phyloP scores from a whole-genome alignment of 1,139 yeast species.

The Tardiomyces digboiensis region DNA sequence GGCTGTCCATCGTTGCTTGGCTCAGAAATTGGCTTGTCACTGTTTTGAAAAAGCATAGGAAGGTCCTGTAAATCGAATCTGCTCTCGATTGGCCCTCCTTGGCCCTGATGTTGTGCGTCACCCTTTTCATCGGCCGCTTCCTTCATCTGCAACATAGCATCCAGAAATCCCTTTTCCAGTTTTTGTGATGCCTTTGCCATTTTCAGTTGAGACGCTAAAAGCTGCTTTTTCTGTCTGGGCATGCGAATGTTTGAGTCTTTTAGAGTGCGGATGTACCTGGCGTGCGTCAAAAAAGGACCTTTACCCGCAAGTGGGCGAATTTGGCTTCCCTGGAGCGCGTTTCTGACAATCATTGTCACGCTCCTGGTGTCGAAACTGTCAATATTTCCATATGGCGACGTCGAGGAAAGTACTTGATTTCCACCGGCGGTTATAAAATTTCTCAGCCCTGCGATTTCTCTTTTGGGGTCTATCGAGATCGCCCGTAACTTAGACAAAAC shows the following conservation, averaged over 20 bases:
- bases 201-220: background rate
- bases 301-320: background rate
- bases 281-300: background rate
- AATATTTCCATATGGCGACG: too few species aligned
- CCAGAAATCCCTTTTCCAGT: background rate
- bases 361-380: too few species aligned
- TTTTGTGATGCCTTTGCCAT: background rate
- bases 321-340: background rate
- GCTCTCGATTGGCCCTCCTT: too few species aligned
- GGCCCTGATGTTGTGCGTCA: background rate
- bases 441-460: background rate
- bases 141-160: background rate
- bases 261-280: background rate
- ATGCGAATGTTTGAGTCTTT: background rate
- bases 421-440: background rate
- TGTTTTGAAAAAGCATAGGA: too few species aligned
- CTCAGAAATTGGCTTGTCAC: too few species aligned
- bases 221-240: background rate
- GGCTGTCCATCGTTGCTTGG: too few species aligned
- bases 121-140: background rate
- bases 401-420: background rate
- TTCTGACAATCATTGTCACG: background rate
- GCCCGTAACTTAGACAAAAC: background rate
- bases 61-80: too few species aligned
- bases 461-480: background rate